Percentiles rank a stretch among this genome's conserved stretches.
Evolutionary conservation across 345 rosid genomes (phyloP).

Genomic region (Heritiera littoralis): DNA sequence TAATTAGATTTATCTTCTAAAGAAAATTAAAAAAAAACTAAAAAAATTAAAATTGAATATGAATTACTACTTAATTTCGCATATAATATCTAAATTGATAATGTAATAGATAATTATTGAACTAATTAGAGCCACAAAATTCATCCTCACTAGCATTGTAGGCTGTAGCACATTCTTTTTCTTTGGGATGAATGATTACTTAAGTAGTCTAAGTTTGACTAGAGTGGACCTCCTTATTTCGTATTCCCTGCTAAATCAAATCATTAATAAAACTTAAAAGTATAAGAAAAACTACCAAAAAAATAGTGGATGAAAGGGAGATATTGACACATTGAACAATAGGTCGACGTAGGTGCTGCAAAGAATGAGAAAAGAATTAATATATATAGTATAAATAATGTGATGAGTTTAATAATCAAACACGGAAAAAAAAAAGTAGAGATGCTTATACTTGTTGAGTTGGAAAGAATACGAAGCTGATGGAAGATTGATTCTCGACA

Average conservation of each 20-base stretch:
- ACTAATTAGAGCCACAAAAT: too few relatives aligned
- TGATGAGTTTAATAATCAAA: background rate
- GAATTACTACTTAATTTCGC: too few relatives aligned
- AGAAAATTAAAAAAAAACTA: too few relatives aligned
- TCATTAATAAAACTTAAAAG: too few relatives aligned
- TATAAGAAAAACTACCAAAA: background rate
- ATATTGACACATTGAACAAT: too few relatives aligned
- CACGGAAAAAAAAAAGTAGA: background rate
- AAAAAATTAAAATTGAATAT: too few relatives aligned
- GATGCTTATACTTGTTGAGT: slow-evolving; percentile 30
- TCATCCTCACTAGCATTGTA: too few relatives aligned
- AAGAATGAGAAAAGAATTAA: background rate
- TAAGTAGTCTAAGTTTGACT: background rate
- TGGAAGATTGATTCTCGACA: slow-evolving; percentile 38
- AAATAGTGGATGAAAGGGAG: background rate
- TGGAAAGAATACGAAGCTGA: slow-evolving; percentile 40
- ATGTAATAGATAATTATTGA: too few relatives aligned
- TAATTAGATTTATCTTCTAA: too few relatives aligned
- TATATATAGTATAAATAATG: background rate
- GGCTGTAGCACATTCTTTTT: background rate
- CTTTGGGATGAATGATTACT: background rate
- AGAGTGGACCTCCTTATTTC: background rate
- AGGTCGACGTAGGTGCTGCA: background rate
- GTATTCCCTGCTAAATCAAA: too few relatives aligned
- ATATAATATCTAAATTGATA: too few relatives aligned